Percentiles rank a stretch among this genome's conserved stretches.
Evolutionary conservation across 1,284 basidiomycete species (phyloP).

Genomic region (Rhodotorula sp.): DNA sequence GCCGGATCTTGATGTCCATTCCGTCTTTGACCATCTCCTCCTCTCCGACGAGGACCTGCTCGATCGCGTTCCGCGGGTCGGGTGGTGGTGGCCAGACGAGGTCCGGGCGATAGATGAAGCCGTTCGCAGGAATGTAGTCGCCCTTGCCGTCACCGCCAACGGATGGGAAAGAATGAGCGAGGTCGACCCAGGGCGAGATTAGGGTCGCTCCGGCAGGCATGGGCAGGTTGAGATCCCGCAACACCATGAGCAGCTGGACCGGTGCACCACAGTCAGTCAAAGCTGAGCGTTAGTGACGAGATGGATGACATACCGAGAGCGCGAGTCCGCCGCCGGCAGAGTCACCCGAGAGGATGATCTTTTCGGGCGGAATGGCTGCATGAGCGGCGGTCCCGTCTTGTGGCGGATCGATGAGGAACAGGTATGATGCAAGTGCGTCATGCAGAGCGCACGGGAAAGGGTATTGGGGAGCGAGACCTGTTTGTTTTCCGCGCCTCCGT

Average conservation of each 20-base stretch:
- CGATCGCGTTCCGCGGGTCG: conserved; percentile 33
- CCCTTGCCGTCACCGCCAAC: conserved; percentile 64
- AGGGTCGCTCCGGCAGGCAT: conserved; percentile 66
- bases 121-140: conserved; percentile 36
- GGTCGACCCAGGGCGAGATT: conserved; percentile 71
- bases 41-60: conserved; percentile 18
- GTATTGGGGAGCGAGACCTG: conserved; percentile 69
- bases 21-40: conserved; percentile 6
- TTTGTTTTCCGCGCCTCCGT: neutral
- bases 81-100: conserved; percentile 34
- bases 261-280: conserved; percentile 58
- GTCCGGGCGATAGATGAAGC: conserved; percentile 34
- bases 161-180: conserved; percentile 92
- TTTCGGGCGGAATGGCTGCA: conserved; percentile 73
- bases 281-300: conserved; percentile 78
- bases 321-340: conserved; percentile 89
- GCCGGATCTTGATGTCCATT: conserved; percentile 1
- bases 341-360: conserved; percentile 80
- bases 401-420: conserved; percentile 70
- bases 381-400: conserved; percentile 59
- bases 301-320: conserved; percentile 69
- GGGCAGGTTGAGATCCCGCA: conserved; percentile 80
- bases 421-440: conserved; percentile 54
- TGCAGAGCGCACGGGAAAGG: conserved; percentile 95
- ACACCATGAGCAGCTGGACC: conserved; percentile 51